These are phyloP conservation scores for Solanum chacoense DNA, from an alignment of 305 asterid genomes.

Conservation along the genomic window DNA sequence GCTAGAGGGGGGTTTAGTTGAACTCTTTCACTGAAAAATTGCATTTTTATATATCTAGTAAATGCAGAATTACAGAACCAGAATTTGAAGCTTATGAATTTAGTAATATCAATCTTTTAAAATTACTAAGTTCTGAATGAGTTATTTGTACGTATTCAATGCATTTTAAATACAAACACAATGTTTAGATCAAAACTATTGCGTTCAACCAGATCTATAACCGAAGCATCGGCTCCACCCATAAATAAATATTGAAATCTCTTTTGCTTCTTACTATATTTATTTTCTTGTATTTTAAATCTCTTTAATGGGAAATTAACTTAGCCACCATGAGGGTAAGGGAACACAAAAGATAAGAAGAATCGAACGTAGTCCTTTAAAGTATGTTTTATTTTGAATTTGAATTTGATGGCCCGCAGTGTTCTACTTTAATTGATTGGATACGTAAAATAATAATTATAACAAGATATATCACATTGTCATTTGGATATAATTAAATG, in stretches of 20 bases:
- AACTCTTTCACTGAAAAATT: background rate
- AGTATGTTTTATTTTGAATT: background rate
- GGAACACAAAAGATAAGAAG: background rate
- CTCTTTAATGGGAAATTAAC: too few species aligned
- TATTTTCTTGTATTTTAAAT: background rate
- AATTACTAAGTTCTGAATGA: background rate
- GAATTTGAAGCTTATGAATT: background rate
- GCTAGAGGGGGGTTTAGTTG: background rate
- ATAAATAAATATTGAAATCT: background rate
- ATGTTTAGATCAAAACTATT: background rate
- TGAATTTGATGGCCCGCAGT: background rate
- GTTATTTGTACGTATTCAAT: background rate
- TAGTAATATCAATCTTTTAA: background rate
- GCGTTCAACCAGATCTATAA: background rate
- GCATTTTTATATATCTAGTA: too few species aligned
- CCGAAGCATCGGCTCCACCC: background rate
- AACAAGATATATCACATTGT: background rate
- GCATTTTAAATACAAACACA: background rate
- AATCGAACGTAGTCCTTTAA: background rate
- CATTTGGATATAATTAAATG: background rate
- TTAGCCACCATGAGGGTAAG: background rate
- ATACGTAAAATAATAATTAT: background rate
- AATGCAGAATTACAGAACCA: fast-evolving
- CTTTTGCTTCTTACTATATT: background rate
- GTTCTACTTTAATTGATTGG: background rate